A percentile compares a stretch with the other conserved stretches of the same genome.
Evolutionary conservation across 2,329 filamentous ascomycete species (phyloP).

Genomic region (Tolypocladium tundrense): DNA sequence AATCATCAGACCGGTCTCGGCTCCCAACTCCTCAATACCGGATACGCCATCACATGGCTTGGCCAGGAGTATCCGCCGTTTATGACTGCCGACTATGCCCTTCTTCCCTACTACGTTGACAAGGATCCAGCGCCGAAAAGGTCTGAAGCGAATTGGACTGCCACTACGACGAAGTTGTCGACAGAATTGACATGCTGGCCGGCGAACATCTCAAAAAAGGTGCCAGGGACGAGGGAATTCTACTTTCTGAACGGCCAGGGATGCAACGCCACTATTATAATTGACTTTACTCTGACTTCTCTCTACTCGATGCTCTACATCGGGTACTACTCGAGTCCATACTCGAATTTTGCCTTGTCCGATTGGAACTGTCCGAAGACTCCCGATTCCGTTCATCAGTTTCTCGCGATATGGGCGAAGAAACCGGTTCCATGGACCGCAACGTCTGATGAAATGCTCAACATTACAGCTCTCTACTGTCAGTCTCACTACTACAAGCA

Average conservation of each 20-base stretch:
- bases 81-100: slow-evolving; percentile 28
- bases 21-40: slow-evolving; percentile 19
- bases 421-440: neutral
- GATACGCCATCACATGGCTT: slow-evolving; percentile 35
- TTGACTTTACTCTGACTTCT: no score
- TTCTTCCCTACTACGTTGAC: slow-evolving; percentile 30
- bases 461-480: slow-evolving; percentile 30
- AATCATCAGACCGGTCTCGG: neutral
- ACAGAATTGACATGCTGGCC: slow-evolving; percentile 29
- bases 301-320: slow-evolving; percentile 24
- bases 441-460: neutral
- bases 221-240: neutral
- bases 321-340: slow-evolving; percentile 27
- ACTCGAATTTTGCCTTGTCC: neutral
- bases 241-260: slow-evolving; percentile 25
- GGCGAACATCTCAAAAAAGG: slow-evolving; percentile 2
- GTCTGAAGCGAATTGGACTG: slow-evolving; percentile 15
- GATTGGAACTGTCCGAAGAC: slow-evolving; percentile 17
- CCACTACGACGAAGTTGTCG: slow-evolving; percentile 17
- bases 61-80: slow-evolving; percentile 32
- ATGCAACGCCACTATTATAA: slow-evolving; percentile 18
- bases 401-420: slow-evolving; percentile 18
- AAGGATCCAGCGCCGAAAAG: neutral
- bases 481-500: slow-evolving; percentile 35
- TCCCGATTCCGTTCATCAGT: slow-evolving; percentile 22